Conservation (phyloP, 2,329 filamentous ascomycete genomes). For the Arthrocladium fulminans region DNA sequence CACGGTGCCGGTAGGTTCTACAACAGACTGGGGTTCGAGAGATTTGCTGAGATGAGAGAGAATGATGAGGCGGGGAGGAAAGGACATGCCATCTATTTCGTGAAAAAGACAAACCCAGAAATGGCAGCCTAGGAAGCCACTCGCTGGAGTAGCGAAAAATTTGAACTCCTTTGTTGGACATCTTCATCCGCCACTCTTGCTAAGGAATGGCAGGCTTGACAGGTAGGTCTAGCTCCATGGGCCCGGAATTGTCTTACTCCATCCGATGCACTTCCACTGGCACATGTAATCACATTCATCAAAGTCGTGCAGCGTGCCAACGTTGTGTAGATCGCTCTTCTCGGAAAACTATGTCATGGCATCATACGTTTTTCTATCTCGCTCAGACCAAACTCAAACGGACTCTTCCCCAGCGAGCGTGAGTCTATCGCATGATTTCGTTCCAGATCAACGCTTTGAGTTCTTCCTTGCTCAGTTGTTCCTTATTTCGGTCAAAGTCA, state of each 20-base stretch:
- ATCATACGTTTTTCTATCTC: background rate
- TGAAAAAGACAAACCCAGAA: conserved; percentile 9
- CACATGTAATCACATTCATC: too few species aligned
- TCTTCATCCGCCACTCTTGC: too few species aligned
- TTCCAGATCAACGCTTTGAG: conserved; percentile 93
- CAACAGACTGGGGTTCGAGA: conserved; percentile 16
- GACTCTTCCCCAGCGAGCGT: background rate
- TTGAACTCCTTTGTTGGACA: too few species aligned
- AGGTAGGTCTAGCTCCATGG: background rate
- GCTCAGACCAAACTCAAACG: background rate
- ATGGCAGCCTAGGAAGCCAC: background rate
- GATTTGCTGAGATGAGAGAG: conserved; percentile 17
- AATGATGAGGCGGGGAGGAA: conserved; percentile 18
- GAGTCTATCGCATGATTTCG: conserved; percentile 71
- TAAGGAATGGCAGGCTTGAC: background rate
- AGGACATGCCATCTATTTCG: conserved; percentile 15
- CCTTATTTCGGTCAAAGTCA: conserved; percentile 99
- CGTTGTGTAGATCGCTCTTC: background rate
- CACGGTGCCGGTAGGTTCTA: conserved; percentile 18
- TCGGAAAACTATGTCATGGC: background rate
- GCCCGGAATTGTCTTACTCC: too few species aligned
- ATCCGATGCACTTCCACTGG: background rate
- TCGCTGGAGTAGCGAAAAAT: background rate
- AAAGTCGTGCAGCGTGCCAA: background rate
- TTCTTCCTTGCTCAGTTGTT: conserved; percentile 95